Percentiles rank a stretch among this genome's conserved stretches.
phyloP scores from a whole-genome alignment of 2,329 filamentous ascomycete genomes.

The Colletotrichum incanum region DNA sequence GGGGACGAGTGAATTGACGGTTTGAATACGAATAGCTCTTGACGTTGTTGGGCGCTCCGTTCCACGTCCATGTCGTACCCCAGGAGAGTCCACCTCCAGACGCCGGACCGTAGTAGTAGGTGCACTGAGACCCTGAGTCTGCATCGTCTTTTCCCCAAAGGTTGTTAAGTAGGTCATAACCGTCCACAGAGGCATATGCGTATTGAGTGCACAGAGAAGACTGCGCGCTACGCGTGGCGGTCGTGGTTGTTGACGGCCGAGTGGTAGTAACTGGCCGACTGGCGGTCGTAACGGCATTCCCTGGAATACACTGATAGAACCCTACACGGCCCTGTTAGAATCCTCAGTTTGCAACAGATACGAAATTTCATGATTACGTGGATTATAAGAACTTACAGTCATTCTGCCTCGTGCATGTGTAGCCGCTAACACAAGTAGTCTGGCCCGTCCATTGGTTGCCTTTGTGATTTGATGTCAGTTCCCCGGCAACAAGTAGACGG shows the following conservation, averaged over 20 bases:
- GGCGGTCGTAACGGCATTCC: neutral
- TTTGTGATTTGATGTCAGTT: neutral
- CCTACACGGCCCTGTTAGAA: neutral
- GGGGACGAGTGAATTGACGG: slow-evolving; percentile 48
- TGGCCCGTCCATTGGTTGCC: neutral
- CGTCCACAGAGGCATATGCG: slow-evolving; percentile 48
- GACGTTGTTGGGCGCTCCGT: slow-evolving; percentile 54
- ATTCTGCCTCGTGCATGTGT: neutral
- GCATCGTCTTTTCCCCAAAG: slow-evolving; percentile 57
- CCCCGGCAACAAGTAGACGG: neutral
- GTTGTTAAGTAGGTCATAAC: slow-evolving; percentile 56
- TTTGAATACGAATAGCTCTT: slow-evolving; percentile 61
- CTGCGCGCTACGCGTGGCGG: neutral
- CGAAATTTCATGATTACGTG: neutral
- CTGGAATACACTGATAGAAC: neutral
- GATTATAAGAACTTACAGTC: neutral
- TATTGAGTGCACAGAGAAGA: slow-evolving; percentile 48
- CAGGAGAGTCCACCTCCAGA: slow-evolving; percentile 53
- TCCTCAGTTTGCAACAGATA: neutral
- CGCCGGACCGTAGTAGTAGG: slow-evolving; percentile 52
- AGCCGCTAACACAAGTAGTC: neutral
- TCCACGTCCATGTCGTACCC: slow-evolving; percentile 59
- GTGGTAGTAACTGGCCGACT: neutral
- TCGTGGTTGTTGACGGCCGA: slow-evolving; percentile 1
- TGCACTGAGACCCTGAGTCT: slow-evolving; percentile 58